These are phyloP conservation scores for Suillus spraguei DNA, from an alignment of 768 basidiomycete species.

Conservation along the genomic window DNA sequence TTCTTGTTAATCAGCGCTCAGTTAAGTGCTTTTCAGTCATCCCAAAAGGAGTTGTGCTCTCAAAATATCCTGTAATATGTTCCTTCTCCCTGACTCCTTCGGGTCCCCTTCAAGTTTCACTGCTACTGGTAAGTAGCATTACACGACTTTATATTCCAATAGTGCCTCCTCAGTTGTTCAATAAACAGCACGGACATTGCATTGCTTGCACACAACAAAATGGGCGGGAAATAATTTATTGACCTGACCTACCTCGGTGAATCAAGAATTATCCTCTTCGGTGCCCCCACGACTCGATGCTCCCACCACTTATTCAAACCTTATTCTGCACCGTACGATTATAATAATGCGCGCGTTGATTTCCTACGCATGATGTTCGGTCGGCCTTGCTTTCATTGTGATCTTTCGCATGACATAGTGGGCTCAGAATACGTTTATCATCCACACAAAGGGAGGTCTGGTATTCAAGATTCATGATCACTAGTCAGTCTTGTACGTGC, in stretches of 20 bases:
- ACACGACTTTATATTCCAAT: no score
- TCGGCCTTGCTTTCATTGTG: neutral
- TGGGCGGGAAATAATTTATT: neutral
- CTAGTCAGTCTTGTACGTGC: neutral
- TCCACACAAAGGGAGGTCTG: neutral
- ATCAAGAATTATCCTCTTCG: slow-evolving; percentile 2
- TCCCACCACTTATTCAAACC: slow-evolving; percentile 3
- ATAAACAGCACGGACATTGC: neutral
- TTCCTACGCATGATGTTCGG: neutral
- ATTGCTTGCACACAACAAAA: neutral
- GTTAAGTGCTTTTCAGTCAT: neutral
- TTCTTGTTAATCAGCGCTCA: neutral
- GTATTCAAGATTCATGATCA: neutral
- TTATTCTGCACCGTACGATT: neutral
- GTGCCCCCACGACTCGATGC: neutral
- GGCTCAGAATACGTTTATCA: neutral
- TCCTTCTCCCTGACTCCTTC: neutral
- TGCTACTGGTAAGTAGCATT: neutral
- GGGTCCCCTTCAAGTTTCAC: neutral
- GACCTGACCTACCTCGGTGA: neutral
- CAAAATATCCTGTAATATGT: neutral
- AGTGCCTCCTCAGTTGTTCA: neutral
- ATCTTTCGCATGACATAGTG: neutral
- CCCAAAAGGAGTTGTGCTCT: slow-evolving; percentile 5
- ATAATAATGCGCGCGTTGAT: neutral